Evolutionary conservation across 495 filamentous ascomycete species (phyloP), one percentile per base, ranked within the genome.

Genomic region (Penicillium tannophilum): DNA sequence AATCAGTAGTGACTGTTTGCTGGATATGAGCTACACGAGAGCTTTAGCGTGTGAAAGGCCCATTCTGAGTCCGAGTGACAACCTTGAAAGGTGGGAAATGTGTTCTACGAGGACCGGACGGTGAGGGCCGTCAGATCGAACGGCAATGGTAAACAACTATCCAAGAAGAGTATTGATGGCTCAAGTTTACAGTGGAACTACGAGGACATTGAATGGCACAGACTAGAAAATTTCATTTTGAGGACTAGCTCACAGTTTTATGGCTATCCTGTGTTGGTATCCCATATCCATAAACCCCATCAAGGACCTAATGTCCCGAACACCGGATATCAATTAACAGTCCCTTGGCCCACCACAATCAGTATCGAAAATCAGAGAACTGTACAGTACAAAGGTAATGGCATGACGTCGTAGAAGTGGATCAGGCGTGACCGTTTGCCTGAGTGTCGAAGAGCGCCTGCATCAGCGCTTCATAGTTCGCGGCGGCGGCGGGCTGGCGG

Each of bases 401-500:
- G 52, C 39, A 48, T 35, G 46, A 61, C 52, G 39, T 55, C 41
- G 23, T 50, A 58, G 56, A 16, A 49, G 58, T 2, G 51, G 53
- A 64, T 63, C 58, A 59, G 16, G 64, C 60, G 43, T 74, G 67
- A 45, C 74, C 68, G 48, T 76, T 75, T 42, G 67, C 65, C 51
- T 75, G 68, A n/a, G 67, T 75, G 59, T 75, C 62, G 28, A 71
- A 60, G 20, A 80, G 56, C 45, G 75, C 74, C 20, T 70, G 62
- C 72, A 71, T 75, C 47, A 80, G 61, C 23, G 67, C 39, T 7
- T 69, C 60, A 49, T 78, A 78, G 55, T 75, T 67, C 19, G 63
- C 56, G 4, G 73, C 76, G 11, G 76, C 72, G 3, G 72, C 68
- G 1, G 81, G 82, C 45, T 88, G 82, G 1, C 76, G 75, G 48